Evolutionary conservation across 495 filamentous ascomycete species (phyloP).

Genomic region (Penicillium salamii): DNA sequence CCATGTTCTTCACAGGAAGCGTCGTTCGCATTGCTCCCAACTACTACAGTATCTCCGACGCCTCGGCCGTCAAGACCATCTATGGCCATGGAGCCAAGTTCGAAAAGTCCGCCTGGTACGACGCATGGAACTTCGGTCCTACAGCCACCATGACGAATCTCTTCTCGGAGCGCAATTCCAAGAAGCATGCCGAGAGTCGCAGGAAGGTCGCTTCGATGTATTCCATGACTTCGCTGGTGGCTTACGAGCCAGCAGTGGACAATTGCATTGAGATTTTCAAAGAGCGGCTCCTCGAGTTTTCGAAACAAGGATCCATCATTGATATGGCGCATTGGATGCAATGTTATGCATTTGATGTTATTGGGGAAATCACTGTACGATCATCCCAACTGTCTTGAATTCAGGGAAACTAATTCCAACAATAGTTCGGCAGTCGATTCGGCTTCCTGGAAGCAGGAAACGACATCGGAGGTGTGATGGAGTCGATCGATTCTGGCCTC

Average conservation of each 20-base stretch:
- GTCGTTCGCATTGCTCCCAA: constrained; percentile 31
- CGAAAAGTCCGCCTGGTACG: constrained; percentile 10
- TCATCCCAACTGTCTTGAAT: not conserved
- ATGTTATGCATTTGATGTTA: constrained; percentile 53
- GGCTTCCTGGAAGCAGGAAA: constrained; percentile 55
- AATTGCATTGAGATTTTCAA: constrained; percentile 36
- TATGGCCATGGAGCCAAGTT: constrained; percentile 23
- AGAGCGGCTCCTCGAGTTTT: constrained; percentile 27
- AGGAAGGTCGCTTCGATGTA: constrained; percentile 30
- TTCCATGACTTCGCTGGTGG: constrained; percentile 42
- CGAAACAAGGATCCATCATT: not conserved
- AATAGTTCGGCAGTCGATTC: constrained; percentile 49
- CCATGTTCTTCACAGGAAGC: not conserved
- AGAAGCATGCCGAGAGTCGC: constrained; percentile 13
- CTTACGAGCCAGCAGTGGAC: constrained; percentile 47
- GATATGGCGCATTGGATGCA: constrained; percentile 36
- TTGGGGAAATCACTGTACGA: constrained; percentile 53
- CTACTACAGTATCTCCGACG: constrained; percentile 35
- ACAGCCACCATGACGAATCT: constrained; percentile 7
- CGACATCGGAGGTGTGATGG: constrained; percentile 54
- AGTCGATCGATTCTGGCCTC: constrained; percentile 30
- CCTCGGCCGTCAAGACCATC: constrained; percentile 28
- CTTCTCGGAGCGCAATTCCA: constrained; percentile 18
- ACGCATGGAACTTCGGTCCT: constrained; percentile 4
- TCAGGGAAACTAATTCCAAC: not conserved